These are phyloP conservation scores for Barbarea vulgaris DNA, from an alignment of 345 rosid genomes.

Conservation along the genomic window DNA sequence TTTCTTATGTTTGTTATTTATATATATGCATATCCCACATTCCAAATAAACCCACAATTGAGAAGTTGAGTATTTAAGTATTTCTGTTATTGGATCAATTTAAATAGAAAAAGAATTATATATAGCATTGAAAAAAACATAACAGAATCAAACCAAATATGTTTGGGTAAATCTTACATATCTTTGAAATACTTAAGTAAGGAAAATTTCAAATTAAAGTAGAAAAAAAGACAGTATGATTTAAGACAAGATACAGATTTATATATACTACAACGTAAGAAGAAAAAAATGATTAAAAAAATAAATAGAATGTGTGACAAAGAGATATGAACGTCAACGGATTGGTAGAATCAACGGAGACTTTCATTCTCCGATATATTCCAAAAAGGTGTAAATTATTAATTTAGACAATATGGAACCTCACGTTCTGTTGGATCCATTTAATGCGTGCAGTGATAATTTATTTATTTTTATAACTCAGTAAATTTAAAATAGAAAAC, in stretches of 20 bases:
- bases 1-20: too few species aligned
- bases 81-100: not conserved
- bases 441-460: constrained; percentile 41
- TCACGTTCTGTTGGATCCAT: constrained; percentile 45
- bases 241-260: constrained; percentile 9
- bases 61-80: not conserved
- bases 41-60: not conserved
- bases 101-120: not conserved
- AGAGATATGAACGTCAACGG: constrained; percentile 44
- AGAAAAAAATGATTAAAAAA: not conserved
- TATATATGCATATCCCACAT: not conserved
- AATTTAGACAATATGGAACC: constrained; percentile 44
- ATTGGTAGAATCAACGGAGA: constrained; percentile 68
- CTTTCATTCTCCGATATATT: constrained; percentile 75
- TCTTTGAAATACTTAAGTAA: not conserved
- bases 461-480: constrained; percentile 3
- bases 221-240: constrained; percentile 3
- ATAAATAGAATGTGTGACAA: constrained; percentile 36
- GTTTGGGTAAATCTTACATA: not conserved
- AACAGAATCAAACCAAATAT: not conserved
- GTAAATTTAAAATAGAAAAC: not conserved
- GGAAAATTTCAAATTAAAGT: constrained; percentile 8
- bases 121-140: too few species aligned
- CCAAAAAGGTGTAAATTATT: constrained; percentile 42
- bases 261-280: not conserved